A percentile compares a stretch with the other conserved stretches of the same genome.
phyloP scores from a whole-genome alignment of 768 basidiomycete genomes.

The Sutorius australiensis region DNA sequence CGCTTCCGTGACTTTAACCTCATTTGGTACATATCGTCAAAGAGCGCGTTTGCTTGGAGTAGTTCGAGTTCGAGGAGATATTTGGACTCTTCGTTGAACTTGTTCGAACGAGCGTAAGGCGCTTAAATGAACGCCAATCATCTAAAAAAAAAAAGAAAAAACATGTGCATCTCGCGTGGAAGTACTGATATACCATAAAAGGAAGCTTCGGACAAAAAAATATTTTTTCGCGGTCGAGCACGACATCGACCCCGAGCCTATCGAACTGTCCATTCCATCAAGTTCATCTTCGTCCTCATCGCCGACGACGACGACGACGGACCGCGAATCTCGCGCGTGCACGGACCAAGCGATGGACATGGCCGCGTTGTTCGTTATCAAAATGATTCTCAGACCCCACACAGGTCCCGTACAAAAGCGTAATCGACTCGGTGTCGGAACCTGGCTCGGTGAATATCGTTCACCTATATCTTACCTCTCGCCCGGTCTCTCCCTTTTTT shows the following conservation, averaged over 20 bases:
- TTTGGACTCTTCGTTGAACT: not conserved
- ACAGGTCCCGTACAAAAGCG: conserved; percentile 22
- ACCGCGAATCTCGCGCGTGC: not conserved
- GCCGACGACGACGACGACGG: conserved; percentile 2
- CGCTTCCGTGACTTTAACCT: conserved; percentile 16
- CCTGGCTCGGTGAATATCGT: conserved; percentile 39
- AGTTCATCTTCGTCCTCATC: not conserved
- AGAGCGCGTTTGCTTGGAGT: not conserved
- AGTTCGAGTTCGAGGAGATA: not conserved
- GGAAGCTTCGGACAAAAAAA: conserved; percentile 16
- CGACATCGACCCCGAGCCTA: conserved; percentile 27
- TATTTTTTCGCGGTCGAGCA: not conserved
- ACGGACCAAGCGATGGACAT: not conserved
- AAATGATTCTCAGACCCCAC: conserved; percentile 8
- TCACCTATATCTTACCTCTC: conserved; percentile 20
- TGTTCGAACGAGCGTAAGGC: conserved; percentile 7
- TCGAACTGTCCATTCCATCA: not conserved
- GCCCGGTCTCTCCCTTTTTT: conserved; percentile 16
- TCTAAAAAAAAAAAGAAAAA: too few species aligned
- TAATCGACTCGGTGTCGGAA: conserved; percentile 37
- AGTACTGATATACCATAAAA: conserved; percentile 13
- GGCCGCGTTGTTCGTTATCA: conserved; percentile 5
- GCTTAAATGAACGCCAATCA: conserved; percentile 18
- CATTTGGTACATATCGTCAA: conserved; percentile 11
- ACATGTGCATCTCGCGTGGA: conserved; percentile 13